These are phyloP conservation scores for Stephanodiscus triporus DNA, from an alignment of 108 stramenopile species.

Conservation along the genomic window DNA sequence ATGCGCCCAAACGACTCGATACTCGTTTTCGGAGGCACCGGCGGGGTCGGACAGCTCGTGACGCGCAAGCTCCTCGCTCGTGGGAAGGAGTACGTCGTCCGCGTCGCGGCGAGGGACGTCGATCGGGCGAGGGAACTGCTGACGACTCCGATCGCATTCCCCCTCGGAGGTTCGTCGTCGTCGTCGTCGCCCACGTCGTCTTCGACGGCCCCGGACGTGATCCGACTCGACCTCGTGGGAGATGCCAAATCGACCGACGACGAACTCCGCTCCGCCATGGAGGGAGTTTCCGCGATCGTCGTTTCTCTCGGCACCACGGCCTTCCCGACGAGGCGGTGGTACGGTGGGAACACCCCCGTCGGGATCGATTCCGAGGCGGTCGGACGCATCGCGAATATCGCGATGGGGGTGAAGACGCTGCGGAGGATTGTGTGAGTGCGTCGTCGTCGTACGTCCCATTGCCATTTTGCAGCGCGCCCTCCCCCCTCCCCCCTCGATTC, in stretches of 20 bases:
- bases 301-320: conserved; percentile 56
- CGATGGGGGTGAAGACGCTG: conserved; percentile 5
- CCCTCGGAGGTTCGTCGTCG: not conserved
- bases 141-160: too few relatives aligned
- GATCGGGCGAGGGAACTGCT: conserved; percentile 29
- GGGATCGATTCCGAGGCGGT: conserved; percentile 64
- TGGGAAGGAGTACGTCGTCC: conserved; percentile 25
- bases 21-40: conserved; percentile 47
- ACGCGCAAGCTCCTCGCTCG: conserved; percentile 31
- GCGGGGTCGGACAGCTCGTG: conserved; percentile 53
- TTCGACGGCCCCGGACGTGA: not conserved
- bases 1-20: conserved; percentile 38
- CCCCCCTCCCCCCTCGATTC: too few relatives aligned
- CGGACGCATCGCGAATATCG: conserved; percentile 42
- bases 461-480: not conserved
- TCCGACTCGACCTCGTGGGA: conserved; percentile 16
- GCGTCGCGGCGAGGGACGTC: conserved; percentile 41
- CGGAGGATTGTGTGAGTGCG: conserved; percentile 22
- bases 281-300: conserved; percentile 36
- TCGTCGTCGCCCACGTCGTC: not conserved
- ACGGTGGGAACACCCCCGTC: conserved; percentile 64
- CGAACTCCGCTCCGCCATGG: conserved; percentile 13
- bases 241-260: too few relatives aligned
- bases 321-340: conserved; percentile 52
- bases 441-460: too few relatives aligned